Conservation (phyloP, 2,329 filamentous ascomycete species). For the Penicillium sp. region DNA sequence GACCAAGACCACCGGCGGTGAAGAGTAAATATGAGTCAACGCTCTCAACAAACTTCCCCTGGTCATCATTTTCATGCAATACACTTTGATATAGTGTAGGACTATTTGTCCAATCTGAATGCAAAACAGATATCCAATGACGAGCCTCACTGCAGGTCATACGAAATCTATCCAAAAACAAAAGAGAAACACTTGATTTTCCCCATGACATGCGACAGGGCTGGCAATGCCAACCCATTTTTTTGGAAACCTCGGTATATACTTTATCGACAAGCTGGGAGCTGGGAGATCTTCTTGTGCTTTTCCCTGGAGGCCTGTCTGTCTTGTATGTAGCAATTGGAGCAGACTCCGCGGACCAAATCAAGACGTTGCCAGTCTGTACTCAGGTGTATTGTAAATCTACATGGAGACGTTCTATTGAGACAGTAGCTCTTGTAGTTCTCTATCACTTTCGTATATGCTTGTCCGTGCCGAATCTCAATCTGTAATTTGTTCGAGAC, state of each 20-base stretch:
- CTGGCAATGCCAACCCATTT: slow-evolving; percentile 6
- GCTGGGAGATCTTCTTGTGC: slow-evolving; percentile 3
- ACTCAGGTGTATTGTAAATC: background rate
- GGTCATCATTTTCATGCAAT: slow-evolving; percentile 20
- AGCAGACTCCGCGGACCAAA: slow-evolving; percentile 9
- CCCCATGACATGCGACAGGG: slow-evolving; percentile 6
- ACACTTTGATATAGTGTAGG: slow-evolving; percentile 21
- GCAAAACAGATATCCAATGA: slow-evolving; percentile 30
- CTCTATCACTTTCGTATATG: background rate
- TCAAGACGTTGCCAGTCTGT: slow-evolving; percentile 16
- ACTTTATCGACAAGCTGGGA: slow-evolving; percentile 7
- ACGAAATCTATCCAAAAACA: slow-evolving; percentile 18
- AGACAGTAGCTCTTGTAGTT: background rate
- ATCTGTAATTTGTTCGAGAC: background rate
- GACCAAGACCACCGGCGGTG: slow-evolving; percentile 50
- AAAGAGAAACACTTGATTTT: slow-evolving; percentile 12
- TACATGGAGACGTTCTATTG: background rate
- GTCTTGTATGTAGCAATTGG: slow-evolving; percentile 16
- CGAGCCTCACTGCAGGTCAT: slow-evolving; percentile 18
- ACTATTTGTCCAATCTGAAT: slow-evolving; percentile 12
- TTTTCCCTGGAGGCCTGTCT: slow-evolving; percentile 4
- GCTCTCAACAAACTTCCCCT: slow-evolving; percentile 16
- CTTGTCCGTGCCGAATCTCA: background rate
- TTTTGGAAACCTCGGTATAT: slow-evolving; percentile 11
- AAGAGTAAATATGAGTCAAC: slow-evolving; percentile 47